These are phyloP conservation scores for Nicotiana sylvestris DNA, from an alignment of 257 asterid species.

Conservation along the genomic window DNA sequence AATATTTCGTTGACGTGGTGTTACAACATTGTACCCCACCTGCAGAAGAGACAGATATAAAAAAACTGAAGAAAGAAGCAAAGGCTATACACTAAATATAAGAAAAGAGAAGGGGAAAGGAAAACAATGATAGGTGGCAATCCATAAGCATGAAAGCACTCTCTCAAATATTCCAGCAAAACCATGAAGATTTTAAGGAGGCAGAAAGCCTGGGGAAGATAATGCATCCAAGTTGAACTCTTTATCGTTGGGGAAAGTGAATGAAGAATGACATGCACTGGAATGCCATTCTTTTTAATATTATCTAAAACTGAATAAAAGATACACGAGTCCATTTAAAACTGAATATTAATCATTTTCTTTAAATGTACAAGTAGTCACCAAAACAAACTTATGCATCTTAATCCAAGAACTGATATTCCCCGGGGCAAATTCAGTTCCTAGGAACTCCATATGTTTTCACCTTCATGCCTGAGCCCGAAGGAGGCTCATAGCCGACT, in stretches of 20 bases:
- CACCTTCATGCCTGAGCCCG: background rate
- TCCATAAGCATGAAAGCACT: background rate
- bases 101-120: background rate
- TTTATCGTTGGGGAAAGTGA: background rate
- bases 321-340: background rate
- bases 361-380: background rate
- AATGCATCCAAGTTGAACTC: background rate
- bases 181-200: background rate
- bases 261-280: background rate
- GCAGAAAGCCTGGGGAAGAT: background rate
- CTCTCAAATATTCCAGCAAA: background rate
- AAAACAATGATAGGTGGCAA: background rate
- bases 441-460: background rate
- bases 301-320: too few relatives aligned
- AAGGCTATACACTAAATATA: background rate
- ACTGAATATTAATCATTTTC: background rate
- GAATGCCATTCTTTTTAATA: background rate
- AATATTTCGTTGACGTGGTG: conserved; percentile 38
- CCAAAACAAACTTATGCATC: background rate
- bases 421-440: background rate
- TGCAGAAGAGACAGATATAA: conserved; percentile 24
- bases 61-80: background rate
- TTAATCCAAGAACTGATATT: background rate
- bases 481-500: background rate
- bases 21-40: conserved; percentile 66